These are phyloP conservation scores for Tephrocybe sp. DNA, from an alignment of 768 basidiomycete genomes.

Conservation along the genomic window DNA sequence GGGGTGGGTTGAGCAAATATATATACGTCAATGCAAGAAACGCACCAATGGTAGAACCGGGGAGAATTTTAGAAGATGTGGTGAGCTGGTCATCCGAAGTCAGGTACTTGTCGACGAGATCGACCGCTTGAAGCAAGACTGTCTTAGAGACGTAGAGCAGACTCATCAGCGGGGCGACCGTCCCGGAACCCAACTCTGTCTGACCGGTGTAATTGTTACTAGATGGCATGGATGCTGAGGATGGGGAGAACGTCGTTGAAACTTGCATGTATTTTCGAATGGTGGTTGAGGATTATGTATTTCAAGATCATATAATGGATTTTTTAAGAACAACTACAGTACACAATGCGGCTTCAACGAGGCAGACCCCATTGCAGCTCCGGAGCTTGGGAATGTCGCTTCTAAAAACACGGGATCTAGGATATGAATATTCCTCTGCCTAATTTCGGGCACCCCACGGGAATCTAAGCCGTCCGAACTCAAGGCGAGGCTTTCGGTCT, in stretches of 20 bases:
- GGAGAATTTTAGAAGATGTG: constrained; percentile 66
- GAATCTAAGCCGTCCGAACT: constrained; percentile 63
- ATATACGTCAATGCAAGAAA: constrained; percentile 1
- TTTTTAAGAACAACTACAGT: constrained; percentile 8
- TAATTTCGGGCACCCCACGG: constrained; percentile 76
- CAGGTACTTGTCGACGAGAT: constrained; percentile 64
- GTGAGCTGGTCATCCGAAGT: constrained; percentile 68
- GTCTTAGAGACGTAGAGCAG: constrained; percentile 66
- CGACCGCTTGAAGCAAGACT: constrained; percentile 70
- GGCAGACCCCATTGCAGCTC: constrained; percentile 7
- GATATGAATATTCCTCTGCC: constrained; percentile 60
- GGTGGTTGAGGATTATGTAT: constrained; percentile 55
- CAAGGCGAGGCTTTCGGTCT: constrained; percentile 71
- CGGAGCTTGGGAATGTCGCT: constrained; percentile 3
- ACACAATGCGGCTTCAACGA: constrained; percentile 12
- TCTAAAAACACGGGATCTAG: constrained; percentile 3
- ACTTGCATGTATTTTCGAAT: constrained; percentile 89
- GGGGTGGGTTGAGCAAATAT: constrained; percentile 2
- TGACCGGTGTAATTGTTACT: constrained; percentile 15
- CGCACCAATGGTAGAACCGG: constrained; percentile 86
- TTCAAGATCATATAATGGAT: constrained; percentile 24
- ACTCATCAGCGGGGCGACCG: constrained; percentile 37
- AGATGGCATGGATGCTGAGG: constrained; percentile 24
- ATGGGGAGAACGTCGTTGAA: constrained; percentile 26
- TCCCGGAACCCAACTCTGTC: constrained; percentile 14